Percentiles rank a stretch among this genome's conserved stretches.
phyloP scores from a whole-genome alignment of 768 basidiomycete genomes.

The Pisolithus albus region DNA sequence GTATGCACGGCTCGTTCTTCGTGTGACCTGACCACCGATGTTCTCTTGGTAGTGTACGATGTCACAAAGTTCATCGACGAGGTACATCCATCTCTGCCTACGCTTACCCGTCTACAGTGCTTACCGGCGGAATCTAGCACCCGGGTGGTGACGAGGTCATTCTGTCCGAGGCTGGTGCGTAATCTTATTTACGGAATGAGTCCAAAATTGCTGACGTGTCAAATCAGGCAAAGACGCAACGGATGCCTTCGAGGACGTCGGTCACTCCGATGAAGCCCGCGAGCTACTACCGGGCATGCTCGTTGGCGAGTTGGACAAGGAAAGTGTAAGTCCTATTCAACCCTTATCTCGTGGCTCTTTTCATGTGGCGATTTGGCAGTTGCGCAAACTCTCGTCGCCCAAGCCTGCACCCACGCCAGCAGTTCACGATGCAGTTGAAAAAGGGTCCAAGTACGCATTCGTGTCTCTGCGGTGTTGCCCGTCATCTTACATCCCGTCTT shows the following conservation, averaged over 20 bases:
- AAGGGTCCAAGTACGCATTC: slow-evolving; percentile 57
- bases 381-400: slow-evolving; percentile 46
- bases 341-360: slow-evolving; percentile 3
- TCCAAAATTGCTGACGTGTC: slow-evolving; percentile 8
- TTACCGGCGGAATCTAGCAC: slow-evolving; percentile 46
- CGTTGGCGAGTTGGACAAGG: slow-evolving; percentile 77
- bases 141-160: slow-evolving; percentile 99
- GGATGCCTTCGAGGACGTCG: slow-evolving; percentile 98
- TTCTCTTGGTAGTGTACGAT: slow-evolving; percentile 66
- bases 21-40: not conserved
- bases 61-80: slow-evolving; percentile 93
- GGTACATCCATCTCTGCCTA: slow-evolving; percentile 35
- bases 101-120: not conserved
- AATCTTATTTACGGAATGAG: slow-evolving; percentile 9
- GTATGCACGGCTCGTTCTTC: slow-evolving; percentile 31
- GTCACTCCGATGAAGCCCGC: slow-evolving; percentile 97
- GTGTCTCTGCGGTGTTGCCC: not conserved
- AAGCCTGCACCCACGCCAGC: slow-evolving; percentile 38
- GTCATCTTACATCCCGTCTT: slow-evolving; percentile 5
- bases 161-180: slow-evolving; percentile 82
- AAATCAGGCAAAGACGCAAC: slow-evolving; percentile 83
- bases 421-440: slow-evolving; percentile 45
- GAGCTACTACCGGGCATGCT: slow-evolving; percentile 71
- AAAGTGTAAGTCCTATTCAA: slow-evolving; percentile 41
- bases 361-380: slow-evolving; percentile 28